A percentile compares a stretch with the other conserved stretches of the same genome.
Conservation (phyloP, 2,329 filamentous ascomycete species). For the Setomelanomma holmii region DNA sequence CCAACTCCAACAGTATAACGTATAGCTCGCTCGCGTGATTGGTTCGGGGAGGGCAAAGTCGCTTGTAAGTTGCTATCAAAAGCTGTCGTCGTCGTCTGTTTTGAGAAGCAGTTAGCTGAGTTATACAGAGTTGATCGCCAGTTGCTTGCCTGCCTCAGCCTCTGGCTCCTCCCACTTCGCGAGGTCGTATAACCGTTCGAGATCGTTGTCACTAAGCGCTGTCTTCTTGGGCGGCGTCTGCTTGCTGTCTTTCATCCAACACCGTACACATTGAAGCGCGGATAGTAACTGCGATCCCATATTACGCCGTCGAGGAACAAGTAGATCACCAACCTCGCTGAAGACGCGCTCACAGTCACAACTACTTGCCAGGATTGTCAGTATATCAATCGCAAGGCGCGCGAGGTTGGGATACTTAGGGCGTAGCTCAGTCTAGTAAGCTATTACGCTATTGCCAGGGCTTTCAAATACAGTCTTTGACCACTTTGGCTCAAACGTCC, state of each 20-base stretch:
- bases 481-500: not conserved
- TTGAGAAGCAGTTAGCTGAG: not conserved
- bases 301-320: slow-evolving; percentile 2
- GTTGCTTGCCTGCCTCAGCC: not conserved
- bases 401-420: not conserved
- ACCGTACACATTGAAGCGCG: not conserved
- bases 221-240: not conserved
- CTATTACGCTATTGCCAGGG: not conserved
- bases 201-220: not conserved
- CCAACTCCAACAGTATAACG: too few species aligned
- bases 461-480: not conserved
- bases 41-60: too few species aligned
- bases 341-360: slow-evolving; percentile 7
- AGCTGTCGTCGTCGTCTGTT: too few species aligned
- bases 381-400: slow-evolving; percentile 1
- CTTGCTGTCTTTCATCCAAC: not conserved
- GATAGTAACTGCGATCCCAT: not conserved
- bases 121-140: not conserved
- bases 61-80: too few species aligned
- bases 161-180: too few species aligned
- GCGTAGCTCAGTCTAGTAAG: not conserved
- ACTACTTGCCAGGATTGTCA: slow-evolving; percentile 4
- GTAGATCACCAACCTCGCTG: slow-evolving; percentile 8
- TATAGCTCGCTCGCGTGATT: too few species aligned
- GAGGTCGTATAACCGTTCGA: not conserved